These are phyloP conservation scores for Candida quercuum DNA, from an alignment of 805 yeast species.

Conservation along the genomic window DNA sequence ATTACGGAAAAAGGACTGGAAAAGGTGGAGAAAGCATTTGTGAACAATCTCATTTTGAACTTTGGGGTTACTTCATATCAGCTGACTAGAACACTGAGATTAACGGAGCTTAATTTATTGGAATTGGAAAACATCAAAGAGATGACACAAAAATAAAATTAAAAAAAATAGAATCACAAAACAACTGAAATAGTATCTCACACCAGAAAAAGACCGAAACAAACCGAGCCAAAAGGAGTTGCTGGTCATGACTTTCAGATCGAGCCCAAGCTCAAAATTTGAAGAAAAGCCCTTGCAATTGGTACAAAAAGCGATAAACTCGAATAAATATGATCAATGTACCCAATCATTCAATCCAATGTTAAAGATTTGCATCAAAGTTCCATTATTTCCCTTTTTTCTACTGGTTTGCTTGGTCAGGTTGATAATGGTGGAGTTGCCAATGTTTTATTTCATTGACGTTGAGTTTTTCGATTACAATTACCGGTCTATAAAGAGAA, in stretches of 20 bases:
- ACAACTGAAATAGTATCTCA: not conserved
- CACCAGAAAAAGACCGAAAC: not conserved
- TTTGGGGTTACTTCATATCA: conserved; percentile 11
- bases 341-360: too few relatives aligned
- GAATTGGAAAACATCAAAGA: too few relatives aligned
- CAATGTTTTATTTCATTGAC: too few relatives aligned
- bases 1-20: conserved; percentile 2
- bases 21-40: conserved; percentile 6
- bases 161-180: not conserved
- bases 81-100: conserved; percentile 5
- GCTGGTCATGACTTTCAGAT: not conserved
- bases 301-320: not conserved
- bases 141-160: not conserved
- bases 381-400: too few relatives aligned
- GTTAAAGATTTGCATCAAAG: too few relatives aligned
- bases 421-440: too few relatives aligned
- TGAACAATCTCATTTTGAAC: conserved; percentile 9
- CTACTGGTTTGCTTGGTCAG: too few relatives aligned
- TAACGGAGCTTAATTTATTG: not conserved
- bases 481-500: too few relatives aligned
- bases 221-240: too few relatives aligned
- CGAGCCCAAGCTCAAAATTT: not conserved
- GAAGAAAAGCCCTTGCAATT: not conserved
- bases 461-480: too few relatives aligned
- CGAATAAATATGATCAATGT: too few relatives aligned